Evolutionary conservation across 2,329 filamentous ascomycete species (phyloP).

Genomic region (Colletotrichum gloeosporioides): DNA sequence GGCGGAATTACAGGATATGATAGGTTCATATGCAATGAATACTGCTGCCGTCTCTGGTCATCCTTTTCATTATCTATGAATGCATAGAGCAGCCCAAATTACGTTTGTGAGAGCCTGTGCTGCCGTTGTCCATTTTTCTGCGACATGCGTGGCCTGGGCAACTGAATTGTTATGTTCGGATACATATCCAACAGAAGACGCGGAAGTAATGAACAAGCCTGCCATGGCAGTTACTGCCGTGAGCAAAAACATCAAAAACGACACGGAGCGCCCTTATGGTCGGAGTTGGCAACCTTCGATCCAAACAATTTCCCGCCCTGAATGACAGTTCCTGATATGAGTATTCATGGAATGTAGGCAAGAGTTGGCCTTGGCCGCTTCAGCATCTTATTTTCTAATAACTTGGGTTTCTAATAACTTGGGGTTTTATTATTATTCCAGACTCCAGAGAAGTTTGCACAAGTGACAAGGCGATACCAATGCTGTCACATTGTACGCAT

Average conservation of each 20-base stretch:
- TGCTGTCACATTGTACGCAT: too few species aligned
- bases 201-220: background rate
- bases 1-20: background rate
- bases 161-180: background rate
- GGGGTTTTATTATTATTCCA: too few species aligned
- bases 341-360: too few species aligned
- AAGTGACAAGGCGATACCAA: too few species aligned
- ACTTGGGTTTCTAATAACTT: accelerated
- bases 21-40: background rate
- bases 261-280: too few species aligned
- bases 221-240: too few species aligned
- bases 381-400: too few species aligned
- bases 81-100: background rate
- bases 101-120: background rate
- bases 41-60: background rate
- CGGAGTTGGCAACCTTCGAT: too few species aligned
- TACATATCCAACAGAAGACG: background rate
- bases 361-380: too few species aligned
- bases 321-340: too few species aligned
- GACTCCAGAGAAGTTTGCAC: too few species aligned
- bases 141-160: background rate
- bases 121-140: background rate
- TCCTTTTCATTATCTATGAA: background rate
- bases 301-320: too few species aligned
- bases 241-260: background rate